These are phyloP conservation scores for Lobulomyces angularis DNA, from an alignment of 192 early-diverging fungal genomes.

Conservation along the genomic window DNA sequence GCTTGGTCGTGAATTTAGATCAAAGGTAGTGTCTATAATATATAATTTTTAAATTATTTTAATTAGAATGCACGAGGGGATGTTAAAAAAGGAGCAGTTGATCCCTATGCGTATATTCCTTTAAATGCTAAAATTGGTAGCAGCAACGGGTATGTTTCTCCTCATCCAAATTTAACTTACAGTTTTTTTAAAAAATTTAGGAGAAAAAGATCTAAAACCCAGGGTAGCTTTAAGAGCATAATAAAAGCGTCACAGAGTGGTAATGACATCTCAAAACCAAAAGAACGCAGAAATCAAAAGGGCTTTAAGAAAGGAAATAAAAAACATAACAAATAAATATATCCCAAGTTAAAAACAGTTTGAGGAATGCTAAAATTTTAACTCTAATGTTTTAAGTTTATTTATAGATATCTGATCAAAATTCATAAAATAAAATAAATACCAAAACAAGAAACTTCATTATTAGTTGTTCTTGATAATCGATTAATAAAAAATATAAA, in stretches of 20 bases:
- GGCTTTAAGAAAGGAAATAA: conserved; percentile 25
- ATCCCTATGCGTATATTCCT: conserved; percentile 95
- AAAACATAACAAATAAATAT: too few species aligned
- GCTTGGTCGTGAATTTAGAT: conserved; percentile 69
- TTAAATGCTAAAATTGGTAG: conserved; percentile 58
- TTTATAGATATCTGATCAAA: too few species aligned
- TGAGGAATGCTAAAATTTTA: too few species aligned
- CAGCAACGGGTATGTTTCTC: conserved; percentile 9
- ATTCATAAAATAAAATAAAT: too few species aligned
- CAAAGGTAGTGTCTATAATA: conserved; percentile 18
- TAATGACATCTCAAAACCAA: conserved; percentile 3
- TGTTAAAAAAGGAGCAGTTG: conserved; percentile 75
- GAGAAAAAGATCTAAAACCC: conserved; percentile 24
- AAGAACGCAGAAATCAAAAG: conserved; percentile 5
- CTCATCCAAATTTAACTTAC: neutral
- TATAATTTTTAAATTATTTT: conserved; percentile 7
- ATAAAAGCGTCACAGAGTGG: conserved; percentile 24
- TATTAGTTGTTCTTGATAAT: too few species aligned
- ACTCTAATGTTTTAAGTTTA: too few species aligned
- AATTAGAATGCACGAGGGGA: conserved; percentile 72
- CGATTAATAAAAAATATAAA: too few species aligned
- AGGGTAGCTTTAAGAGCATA: conserved; percentile 24
- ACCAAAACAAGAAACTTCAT: too few species aligned
- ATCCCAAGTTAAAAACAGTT: too few species aligned
- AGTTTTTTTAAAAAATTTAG: conserved; percentile 3